phyloP scores from a whole-genome alignment of 1,139 yeast species.

The Kluyveromyces marxianus region DNA sequence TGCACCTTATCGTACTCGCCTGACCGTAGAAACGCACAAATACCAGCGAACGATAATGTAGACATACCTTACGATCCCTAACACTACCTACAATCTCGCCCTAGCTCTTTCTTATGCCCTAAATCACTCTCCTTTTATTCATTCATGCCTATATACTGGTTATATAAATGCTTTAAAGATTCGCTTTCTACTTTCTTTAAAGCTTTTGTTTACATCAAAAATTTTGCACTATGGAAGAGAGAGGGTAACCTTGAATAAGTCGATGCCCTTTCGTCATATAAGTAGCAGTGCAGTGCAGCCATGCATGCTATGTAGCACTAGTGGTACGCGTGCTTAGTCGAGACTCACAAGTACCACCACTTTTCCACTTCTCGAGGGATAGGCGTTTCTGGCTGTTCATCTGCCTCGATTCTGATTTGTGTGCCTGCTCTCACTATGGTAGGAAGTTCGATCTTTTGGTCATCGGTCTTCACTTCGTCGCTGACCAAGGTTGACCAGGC shows the following conservation, averaged over 20 bases:
- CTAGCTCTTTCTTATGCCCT: too few species aligned
- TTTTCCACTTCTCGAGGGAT: constrained; percentile 35
- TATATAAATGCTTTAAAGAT: too few species aligned
- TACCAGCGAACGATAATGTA: constrained; percentile 7
- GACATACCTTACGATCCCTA: neutral
- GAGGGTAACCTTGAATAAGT: neutral
- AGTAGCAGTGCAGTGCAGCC: too few species aligned
- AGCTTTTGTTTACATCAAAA: neutral
- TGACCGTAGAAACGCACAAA: constrained; percentile 10
- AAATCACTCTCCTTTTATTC: too few species aligned
- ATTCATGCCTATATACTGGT: too few species aligned
- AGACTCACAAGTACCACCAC: constrained; percentile 30
- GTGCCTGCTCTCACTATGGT: constrained; percentile 27
- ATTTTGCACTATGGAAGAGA: neutral
- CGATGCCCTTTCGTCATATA: neutral
- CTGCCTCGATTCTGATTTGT: constrained; percentile 19
- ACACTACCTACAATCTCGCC: too few species aligned
- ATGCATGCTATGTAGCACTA: neutral
- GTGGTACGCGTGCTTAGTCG: neutral
- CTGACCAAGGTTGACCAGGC: constrained; percentile 69
- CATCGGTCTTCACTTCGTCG: constrained; percentile 40
- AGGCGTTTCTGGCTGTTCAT: constrained; percentile 26
- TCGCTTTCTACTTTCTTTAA: too few species aligned
- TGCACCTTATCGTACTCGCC: constrained; percentile 5
- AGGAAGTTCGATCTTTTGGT: constrained; percentile 23